These are phyloP conservation scores for Aspergillus fumigatus DNA, from an alignment of 2,329 filamentous ascomycete genomes.

Conservation along the genomic window DNA sequence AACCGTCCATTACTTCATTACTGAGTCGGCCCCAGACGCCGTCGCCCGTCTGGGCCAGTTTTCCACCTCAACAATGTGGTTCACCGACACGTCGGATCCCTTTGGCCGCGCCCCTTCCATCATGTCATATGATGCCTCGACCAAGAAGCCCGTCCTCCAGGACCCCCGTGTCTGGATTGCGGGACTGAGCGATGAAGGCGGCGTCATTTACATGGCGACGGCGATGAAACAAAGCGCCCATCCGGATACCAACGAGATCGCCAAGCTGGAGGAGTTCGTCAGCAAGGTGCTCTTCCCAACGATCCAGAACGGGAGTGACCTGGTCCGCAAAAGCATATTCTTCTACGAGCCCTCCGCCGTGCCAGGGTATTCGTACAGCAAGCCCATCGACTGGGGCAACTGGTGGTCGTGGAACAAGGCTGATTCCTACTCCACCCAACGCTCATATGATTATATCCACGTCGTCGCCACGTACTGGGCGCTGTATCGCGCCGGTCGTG, in stretches of 20 bases:
- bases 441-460: constrained; percentile 59
- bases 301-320: constrained; percentile 46
- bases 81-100: constrained; percentile 48
- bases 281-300: constrained; percentile 48
- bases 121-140: constrained; percentile 50
- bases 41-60: constrained; percentile 50
- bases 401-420: constrained; percentile 52
- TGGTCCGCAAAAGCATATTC: constrained; percentile 54
- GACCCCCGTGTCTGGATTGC: constrained; percentile 52
- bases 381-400: constrained; percentile 44
- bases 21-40: constrained; percentile 43
- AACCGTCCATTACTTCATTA: constrained; percentile 55
- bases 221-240: constrained; percentile 52
- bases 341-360: constrained; percentile 49
- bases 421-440: constrained; percentile 43
- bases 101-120: constrained; percentile 53
- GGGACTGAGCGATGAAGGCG: constrained; percentile 57
- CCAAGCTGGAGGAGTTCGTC: constrained; percentile 52
- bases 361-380: constrained; percentile 43
- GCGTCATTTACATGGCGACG: constrained; percentile 53
- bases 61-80: constrained; percentile 52
- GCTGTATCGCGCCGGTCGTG: constrained; percentile 51
- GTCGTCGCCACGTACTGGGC: constrained; percentile 55
- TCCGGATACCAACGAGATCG: constrained; percentile 47
- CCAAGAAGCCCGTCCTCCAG: constrained; percentile 38